Base-by-base conservation (phyloP, 2,329 filamentous ascomycete genomes). In the Fusarium poae region DNA sequence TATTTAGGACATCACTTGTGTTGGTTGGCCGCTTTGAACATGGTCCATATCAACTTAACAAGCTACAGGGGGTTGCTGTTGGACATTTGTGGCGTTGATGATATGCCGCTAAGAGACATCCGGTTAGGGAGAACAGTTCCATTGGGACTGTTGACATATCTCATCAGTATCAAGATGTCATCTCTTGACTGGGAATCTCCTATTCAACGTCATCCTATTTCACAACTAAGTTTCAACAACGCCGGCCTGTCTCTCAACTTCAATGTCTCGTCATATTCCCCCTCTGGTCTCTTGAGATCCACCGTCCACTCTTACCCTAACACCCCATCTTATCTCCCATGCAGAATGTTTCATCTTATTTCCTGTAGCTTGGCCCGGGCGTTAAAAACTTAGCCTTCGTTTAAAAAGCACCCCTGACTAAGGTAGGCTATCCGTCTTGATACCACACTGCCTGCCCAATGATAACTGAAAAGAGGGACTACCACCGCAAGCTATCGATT, bases 401-500 rank as follows among this genome's bases (percentile, higher is more conserved):
- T 32, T 44, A 34, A 21, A 50, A 21, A 29, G 21, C 34, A 39
- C 32, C 48, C 48, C 48, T 50, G 48, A 39, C 48, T 39, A 50
- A 37, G n/a, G 23, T 34, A 50, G 18, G 9, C 20, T 56, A 34
- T 55, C 55, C 60, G 54, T 35, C 46, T 55, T 54, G 65, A 39
- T 39, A 45, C 42, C 30, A 30, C 21, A 23, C 39, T 21, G 27
- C 29, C 23, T 43, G 11, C 59, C 35, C 51, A 48, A 65, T 39
- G 27, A 29, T 25, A 18, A 50, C 10, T n/a, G 3, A 30, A 16
- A 30, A 16, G 25, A 20, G 13, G 27, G 20, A 57, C 27, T 21
- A 23, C 39, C 49, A 66, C 63, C 62, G 55, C 45, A 55, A n/a
- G 62, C 66, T 69, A 69, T 67, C 49, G 65, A 68, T 66, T 68